Evolutionary conservation across 306 rosid species (phyloP).

Genomic region (Vigna nakashimae): DNA sequence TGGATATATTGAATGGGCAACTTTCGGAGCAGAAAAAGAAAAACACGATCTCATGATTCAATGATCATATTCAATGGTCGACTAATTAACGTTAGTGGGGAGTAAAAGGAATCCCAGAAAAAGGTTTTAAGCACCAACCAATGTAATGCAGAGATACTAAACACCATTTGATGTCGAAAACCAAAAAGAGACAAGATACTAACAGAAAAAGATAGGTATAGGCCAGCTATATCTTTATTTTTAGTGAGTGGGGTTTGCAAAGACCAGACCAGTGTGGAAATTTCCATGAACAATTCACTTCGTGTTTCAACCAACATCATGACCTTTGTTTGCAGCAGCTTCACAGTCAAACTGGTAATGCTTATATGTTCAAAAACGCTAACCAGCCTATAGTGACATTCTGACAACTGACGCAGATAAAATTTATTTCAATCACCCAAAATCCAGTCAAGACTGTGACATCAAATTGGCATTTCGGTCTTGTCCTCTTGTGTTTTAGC

Average conservation of each 20-base stretch:
- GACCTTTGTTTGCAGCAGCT: background rate
- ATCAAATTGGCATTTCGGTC: conserved; percentile 27
- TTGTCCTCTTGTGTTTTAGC: conserved; percentile 25
- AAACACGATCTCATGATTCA: conserved; percentile 4
- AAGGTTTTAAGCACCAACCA: conserved; percentile 42
- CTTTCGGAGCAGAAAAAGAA: conserved; percentile 11
- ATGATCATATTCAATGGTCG: conserved; percentile 8
- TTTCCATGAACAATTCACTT: conserved; percentile 7
- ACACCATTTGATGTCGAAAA: conserved; percentile 14
- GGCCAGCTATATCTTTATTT: conserved; percentile 5
- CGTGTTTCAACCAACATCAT: conserved; percentile 27
- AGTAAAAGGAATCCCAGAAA: conserved; percentile 46
- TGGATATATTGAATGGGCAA: conserved; percentile 20
- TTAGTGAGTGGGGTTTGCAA: conserved; percentile 38
- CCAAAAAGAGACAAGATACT: background rate
- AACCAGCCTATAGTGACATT: conserved; percentile 43
- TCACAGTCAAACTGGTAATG: conserved; percentile 46
- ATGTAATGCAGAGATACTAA: conserved; percentile 39
- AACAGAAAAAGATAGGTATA: background rate
- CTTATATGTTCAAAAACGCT: conserved; percentile 56
- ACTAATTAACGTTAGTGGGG: conserved; percentile 30
- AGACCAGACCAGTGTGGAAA: conserved; percentile 40
- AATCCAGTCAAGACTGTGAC: conserved; percentile 30
- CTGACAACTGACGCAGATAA: conserved; percentile 16
- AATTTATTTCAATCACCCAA: conserved; percentile 20